Conservation (phyloP, 257 asterid genomes). For the Salvia miltiorrhiza region DNA sequence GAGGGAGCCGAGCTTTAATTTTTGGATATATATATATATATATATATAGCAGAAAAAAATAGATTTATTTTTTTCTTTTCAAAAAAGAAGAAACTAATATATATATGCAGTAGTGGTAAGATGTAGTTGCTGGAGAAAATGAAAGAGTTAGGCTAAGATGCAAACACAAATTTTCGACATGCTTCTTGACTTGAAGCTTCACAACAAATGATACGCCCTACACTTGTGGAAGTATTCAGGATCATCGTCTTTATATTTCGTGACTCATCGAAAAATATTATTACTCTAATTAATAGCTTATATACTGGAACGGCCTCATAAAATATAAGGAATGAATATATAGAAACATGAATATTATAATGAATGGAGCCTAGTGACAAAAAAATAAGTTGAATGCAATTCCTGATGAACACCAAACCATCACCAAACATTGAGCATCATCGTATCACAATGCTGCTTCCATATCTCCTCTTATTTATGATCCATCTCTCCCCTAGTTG, state of each 20-base stretch:
- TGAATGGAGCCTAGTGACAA: too few species aligned
- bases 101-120: too few species aligned
- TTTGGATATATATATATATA: too few species aligned
- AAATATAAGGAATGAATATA: too few species aligned
- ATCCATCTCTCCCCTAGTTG: conserved; percentile 1
- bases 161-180: not conserved
- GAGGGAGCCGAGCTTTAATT: not conserved
- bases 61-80: too few species aligned
- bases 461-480: not conserved
- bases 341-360: too few species aligned
- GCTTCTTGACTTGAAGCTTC: conserved; percentile 16
- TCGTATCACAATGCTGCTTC: conserved; percentile 16
- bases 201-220: conserved; percentile 17
- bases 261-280: not conserved
- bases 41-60: too few species aligned
- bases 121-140: too few species aligned
- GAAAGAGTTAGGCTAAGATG: not conserved
- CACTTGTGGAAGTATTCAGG: not conserved
- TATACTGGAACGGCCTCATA: too few species aligned
- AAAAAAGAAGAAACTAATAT: too few species aligned
- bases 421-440: not conserved
- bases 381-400: too few species aligned
- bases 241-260: conserved; percentile 29
- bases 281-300: too few species aligned
- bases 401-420: conserved; percentile 23